Base-by-base conservation (phyloP, 768 basidiomycete species). In the Termitomyces sp. region DNA sequence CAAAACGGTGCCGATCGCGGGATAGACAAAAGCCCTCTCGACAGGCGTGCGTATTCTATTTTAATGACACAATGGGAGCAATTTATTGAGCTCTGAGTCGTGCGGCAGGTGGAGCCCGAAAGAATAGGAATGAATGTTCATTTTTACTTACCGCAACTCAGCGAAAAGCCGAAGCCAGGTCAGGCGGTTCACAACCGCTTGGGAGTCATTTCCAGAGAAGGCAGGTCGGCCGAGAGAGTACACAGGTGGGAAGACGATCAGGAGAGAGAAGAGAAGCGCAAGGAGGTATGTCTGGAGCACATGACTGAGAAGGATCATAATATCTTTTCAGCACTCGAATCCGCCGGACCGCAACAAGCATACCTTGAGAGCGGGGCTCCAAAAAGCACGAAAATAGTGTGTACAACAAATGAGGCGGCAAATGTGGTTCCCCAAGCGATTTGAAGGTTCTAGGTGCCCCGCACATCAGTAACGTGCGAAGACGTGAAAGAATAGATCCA, bases 141-240 rank as follows among this genome's bases (percentile, higher is more conserved):
- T 27, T 50, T 48, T 28, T 37, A 85, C 92, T 68, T 66, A 96
- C 94, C 81, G 79, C 59, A 90, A 72, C 61, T 94, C 89, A 47
- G 82, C 88, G 65, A 95, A 94, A 40, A 98, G 74, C 49, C 90
- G 80, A 23, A 83, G 77, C 88, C 91, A 92, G 6, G 81, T 80
- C 66, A 85, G 76, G 42, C 87, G 78, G 44, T 77, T 79, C 52
- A 82, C 68, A 35, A 84, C 64, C 1, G 85, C 37, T 3, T 70
- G 66, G 7, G 75, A 70, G 45, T 74, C 72, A 19, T 30, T 45
- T 16, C 67, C 68, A 21, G 70, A 69, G 16, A 82, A 61, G 37
- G 77, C 78, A 0, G 90, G 88, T 2, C 75, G 59, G 7, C 90
- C 90, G 17, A 93, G 73, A 3, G 83, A 76, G 65, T 88, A 90